Percentiles rank a stretch among this genome's conserved stretches.
These are phyloP conservation scores for Chloranthus sessilifolius DNA, from an alignment of 164 flowering plant species.

Conservation along the genomic window DNA sequence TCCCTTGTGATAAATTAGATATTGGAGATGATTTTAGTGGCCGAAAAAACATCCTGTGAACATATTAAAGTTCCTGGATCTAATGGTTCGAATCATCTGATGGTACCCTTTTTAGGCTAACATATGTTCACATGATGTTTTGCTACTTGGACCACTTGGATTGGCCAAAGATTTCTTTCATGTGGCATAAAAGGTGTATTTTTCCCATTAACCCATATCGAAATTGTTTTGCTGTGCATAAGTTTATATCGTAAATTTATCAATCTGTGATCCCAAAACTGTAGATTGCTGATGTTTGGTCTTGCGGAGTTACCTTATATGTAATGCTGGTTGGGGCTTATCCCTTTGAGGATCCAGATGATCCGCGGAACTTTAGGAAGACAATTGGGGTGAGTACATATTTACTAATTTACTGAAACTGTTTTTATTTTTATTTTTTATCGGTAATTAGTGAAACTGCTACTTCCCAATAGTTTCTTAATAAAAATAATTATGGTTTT, in stretches of 20 bases:
- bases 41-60: not conserved
- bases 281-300: slow-evolving; percentile 90
- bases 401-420: not conserved
- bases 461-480: not conserved
- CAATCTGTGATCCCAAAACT: slow-evolving; percentile 12
- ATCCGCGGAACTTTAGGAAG: slow-evolving; percentile 72
- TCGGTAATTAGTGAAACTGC: not conserved
- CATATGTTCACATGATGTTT: not conserved
- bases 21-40: not conserved
- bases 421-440: not conserved
- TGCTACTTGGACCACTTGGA: not conserved
- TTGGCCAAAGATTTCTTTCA: not conserved
- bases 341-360: slow-evolving; percentile 87
- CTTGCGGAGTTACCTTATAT: slow-evolving; percentile 86
- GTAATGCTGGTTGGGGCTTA: slow-evolving; percentile 89
- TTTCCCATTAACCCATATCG: not conserved
- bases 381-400: slow-evolving; percentile 53
- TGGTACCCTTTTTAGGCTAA: too few species aligned
- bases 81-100: too few species aligned
- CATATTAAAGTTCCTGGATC: not conserved
- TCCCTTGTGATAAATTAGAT: not conserved
- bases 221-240: not conserved
- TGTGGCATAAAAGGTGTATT: not conserved
- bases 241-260: not conserved
- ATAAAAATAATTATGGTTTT: slow-evolving; percentile 2